Conservation (phyloP, 768 basidiomycete species). For the Trametes meyenii region DNA sequence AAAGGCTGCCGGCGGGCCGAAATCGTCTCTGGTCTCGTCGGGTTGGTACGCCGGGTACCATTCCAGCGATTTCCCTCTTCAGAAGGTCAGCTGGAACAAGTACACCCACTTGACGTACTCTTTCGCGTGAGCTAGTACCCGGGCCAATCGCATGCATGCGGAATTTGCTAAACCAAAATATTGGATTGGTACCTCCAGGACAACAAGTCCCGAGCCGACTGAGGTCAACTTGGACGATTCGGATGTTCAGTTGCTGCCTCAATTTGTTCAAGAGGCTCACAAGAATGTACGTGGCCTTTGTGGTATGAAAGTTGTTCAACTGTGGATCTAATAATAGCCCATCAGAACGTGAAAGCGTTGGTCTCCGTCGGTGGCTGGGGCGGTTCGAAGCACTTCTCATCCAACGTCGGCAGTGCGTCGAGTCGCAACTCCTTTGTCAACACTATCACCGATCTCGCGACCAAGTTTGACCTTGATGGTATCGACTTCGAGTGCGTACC, state of each 20-base stretch:
- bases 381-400: slow-evolving; percentile 63
- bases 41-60: slow-evolving; percentile 65
- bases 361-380: slow-evolving; percentile 72
- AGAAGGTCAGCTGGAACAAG: slow-evolving; percentile 54
- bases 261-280: slow-evolving; percentile 31
- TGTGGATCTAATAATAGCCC: not conserved
- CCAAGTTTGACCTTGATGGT: slow-evolving; percentile 57
- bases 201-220: slow-evolving; percentile 27
- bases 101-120: slow-evolving; percentile 61
- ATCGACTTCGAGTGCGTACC: slow-evolving; percentile 66
- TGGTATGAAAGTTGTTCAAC: not conserved
- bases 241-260: slow-evolving; percentile 29
- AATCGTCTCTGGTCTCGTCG: slow-evolving; percentile 41
- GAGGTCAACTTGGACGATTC: slow-evolving; percentile 30
- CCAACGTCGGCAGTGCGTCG: slow-evolving; percentile 49
- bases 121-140: slow-evolving; percentile 53
- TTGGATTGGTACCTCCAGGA: slow-evolving; percentile 1
- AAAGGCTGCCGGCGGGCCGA: slow-evolving; percentile 1
- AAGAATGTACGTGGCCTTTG: slow-evolving; percentile 26
- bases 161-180: too few species aligned
- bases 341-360: slow-evolving; percentile 56
- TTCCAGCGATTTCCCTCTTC: slow-evolving; percentile 42
- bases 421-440: slow-evolving; percentile 64
- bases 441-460: slow-evolving; percentile 51
- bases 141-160: not conserved